Evolutionary conservation across 768 basidiomycete genomes (phyloP).

Genomic region (Amanita rubescens): DNA sequence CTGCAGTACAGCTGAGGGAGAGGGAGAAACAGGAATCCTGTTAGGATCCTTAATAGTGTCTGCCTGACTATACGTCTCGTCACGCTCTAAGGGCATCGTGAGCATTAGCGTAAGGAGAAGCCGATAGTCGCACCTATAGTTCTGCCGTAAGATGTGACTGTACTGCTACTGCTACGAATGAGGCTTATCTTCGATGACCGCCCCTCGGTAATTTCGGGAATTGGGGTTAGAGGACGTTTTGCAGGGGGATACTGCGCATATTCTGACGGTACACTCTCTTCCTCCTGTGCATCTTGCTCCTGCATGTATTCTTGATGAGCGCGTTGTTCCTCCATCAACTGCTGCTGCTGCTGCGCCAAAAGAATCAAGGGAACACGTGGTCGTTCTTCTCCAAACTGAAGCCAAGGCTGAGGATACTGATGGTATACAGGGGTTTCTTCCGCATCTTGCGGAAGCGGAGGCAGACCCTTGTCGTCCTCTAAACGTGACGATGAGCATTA

Average conservation of each 20-base stretch:
- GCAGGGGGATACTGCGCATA: conserved; percentile 10
- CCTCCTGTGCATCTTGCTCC: neutral
- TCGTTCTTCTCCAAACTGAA: conserved; percentile 19
- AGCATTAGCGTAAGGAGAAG: neutral
- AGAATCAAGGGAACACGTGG: conserved; percentile 55
- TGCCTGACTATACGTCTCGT: neutral
- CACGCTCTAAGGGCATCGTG: neutral
- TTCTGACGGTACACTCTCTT: conserved; percentile 1
- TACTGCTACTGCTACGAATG: conserved; percentile 29
- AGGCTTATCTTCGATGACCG: conserved; percentile 40
- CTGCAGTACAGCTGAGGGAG: conserved; percentile 55
- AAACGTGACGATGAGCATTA: neutral
- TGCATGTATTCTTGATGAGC: neutral
- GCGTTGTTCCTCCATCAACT: conserved; percentile 23
- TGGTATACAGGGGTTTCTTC: neutral
- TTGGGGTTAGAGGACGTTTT: conserved; percentile 45
- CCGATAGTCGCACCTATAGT: conserved; percentile 40
- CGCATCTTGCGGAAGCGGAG: conserved; percentile 14
- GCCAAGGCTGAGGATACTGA: conserved; percentile 4
- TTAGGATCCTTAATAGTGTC: conserved; percentile 11
- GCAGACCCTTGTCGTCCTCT: conserved; percentile 14
- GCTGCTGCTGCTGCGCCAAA: conserved; percentile 52
- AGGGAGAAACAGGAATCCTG: conserved; percentile 41
- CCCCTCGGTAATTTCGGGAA: conserved; percentile 71
- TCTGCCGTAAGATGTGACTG: conserved; percentile 57